phyloP scores from a whole-genome alignment of 2,329 filamentous ascomycete genomes.

The Trichoderma sp. region DNA sequence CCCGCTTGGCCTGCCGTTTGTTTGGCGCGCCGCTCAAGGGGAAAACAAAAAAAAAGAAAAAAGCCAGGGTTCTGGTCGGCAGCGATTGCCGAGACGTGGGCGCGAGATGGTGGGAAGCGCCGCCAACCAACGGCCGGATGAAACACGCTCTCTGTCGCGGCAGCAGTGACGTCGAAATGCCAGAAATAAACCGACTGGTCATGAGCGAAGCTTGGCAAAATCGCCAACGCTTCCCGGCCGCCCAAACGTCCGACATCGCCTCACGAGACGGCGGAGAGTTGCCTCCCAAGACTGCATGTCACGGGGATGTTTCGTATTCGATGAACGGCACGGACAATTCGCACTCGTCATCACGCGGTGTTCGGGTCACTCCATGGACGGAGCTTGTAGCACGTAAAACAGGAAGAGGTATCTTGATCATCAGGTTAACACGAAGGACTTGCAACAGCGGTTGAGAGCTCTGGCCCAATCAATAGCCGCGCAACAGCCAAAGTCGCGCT shows the following conservation, averaged over 20 bases:
- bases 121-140: background rate
- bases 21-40: background rate
- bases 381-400: background rate
- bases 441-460: background rate
- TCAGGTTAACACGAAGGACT: background rate
- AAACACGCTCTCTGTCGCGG: background rate
- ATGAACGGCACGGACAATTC: background rate
- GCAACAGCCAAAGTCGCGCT: background rate
- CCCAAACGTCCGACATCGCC: background rate
- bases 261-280: background rate
- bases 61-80: background rate
- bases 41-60: too few species aligned
- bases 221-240: background rate
- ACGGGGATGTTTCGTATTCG: background rate
- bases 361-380: background rate
- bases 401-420: background rate
- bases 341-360: background rate
- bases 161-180: background rate
- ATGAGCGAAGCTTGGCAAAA: background rate
- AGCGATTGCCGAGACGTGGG: background rate
- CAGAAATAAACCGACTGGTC: background rate
- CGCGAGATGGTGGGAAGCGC: background rate
- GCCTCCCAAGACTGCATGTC: background rate
- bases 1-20: background rate
- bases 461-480: constrained; percentile 14